Evolutionary conservation across 306 rosid genomes (phyloP).

Genomic region (Abrus precatorius): DNA sequence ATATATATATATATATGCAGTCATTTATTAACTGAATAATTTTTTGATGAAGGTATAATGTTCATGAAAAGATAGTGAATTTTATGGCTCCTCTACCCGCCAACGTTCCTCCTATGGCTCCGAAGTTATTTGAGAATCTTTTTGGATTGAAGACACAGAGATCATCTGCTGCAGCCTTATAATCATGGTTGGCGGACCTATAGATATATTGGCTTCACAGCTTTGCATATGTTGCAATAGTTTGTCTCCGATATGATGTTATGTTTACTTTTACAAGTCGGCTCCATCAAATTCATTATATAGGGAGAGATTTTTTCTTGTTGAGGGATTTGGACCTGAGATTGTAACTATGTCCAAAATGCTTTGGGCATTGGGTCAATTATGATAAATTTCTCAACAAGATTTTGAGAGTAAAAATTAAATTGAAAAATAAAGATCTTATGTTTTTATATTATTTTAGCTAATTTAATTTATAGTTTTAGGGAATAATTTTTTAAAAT

Average conservation of each 20-base stretch:
- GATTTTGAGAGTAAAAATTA: no score
- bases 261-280: no score
- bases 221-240: slow-evolving; percentile 41
- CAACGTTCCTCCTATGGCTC: slow-evolving; percentile 69
- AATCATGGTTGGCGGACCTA: slow-evolving; percentile 35
- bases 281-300: no score
- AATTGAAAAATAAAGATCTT: no score
- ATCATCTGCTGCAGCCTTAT: slow-evolving; percentile 54
- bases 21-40: background rate
- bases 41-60: slow-evolving; percentile 67
- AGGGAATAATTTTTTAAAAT: no score
- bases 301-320: background rate
- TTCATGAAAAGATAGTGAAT: slow-evolving; percentile 88
- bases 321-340: slow-evolving; percentile 8
- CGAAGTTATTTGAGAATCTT: slow-evolving; percentile 69
- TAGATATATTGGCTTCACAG: slow-evolving; percentile 11
- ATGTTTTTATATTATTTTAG: no score
- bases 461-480: no score
- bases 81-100: slow-evolving; percentile 76
- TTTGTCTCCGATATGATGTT: slow-evolving; percentile 31
- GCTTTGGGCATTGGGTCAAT: no score
- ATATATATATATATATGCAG: background rate
- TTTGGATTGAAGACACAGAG: slow-evolving; percentile 70
- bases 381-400: no score
- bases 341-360: no score